phyloP scores from a whole-genome alignment of 2,329 filamentous ascomycete species.

The Emericellopsis cladophorae region DNA sequence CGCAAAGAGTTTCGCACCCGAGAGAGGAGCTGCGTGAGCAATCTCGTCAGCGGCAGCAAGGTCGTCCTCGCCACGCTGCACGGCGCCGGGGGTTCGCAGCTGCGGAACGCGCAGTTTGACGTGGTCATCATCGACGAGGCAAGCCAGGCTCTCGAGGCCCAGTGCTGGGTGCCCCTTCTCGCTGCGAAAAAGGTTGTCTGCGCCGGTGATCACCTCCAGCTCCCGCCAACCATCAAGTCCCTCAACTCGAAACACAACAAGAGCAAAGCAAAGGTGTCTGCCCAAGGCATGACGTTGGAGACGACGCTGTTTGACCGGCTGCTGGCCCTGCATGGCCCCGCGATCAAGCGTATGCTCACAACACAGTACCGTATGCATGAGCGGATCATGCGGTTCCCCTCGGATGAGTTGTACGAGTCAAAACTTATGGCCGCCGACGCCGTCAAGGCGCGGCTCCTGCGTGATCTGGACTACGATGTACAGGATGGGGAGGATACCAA shows the following conservation, averaged over 20 bases:
- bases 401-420: constrained; percentile 73
- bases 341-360: constrained; percentile 88
- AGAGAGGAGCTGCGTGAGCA: constrained; percentile 68
- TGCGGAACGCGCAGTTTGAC: constrained; percentile 73
- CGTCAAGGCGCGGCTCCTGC: constrained; percentile 65
- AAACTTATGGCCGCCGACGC: constrained; percentile 69
- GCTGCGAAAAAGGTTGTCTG: constrained; percentile 74
- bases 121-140: constrained; percentile 94
- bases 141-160: constrained; percentile 87
- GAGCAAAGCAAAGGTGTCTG: constrained; percentile 3
- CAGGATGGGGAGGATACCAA: constrained; percentile 72
- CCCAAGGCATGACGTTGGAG: constrained; percentile 47
- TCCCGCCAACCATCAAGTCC: constrained; percentile 91
- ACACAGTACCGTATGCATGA: constrained; percentile 98
- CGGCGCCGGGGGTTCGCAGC: constrained; percentile 75
- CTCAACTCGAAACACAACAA: constrained; percentile 37
- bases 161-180: constrained; percentile 89
- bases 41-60: constrained; percentile 63
- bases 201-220: constrained; percentile 86
- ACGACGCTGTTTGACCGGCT: constrained; percentile 90
- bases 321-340: constrained; percentile 64
- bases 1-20: constrained; percentile 80
- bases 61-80: constrained; percentile 90
- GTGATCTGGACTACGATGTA: constrained; percentile 66
- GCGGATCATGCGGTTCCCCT: constrained; percentile 89